phyloP scores from a whole-genome alignment of 805 yeast genomes.

The Yarrowia sp. region DNA sequence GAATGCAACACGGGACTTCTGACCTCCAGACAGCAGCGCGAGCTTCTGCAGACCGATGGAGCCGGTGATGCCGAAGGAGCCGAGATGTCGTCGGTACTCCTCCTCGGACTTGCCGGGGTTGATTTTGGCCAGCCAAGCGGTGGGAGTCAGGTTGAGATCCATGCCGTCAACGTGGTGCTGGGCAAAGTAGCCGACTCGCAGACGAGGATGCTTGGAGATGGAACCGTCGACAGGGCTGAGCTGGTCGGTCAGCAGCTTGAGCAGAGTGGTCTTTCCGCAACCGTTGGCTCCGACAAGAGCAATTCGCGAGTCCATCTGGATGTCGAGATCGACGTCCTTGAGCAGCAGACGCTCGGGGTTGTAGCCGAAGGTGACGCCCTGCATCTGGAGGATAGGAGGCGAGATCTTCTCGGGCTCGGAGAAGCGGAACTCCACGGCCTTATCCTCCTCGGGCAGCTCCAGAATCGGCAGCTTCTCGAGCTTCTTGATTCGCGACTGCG shows the following conservation, averaged over 20 bases:
- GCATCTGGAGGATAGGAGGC: constrained; percentile 89
- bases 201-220: constrained; percentile 75
- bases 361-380: constrained; percentile 85
- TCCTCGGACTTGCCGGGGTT: constrained; percentile 95
- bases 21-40: constrained; percentile 92
- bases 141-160: constrained; percentile 84
- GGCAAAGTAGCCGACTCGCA: constrained; percentile 94
- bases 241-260: constrained; percentile 80
- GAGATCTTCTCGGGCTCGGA: constrained; percentile 93
- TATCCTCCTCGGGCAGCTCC: constrained; percentile 94
- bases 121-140: constrained; percentile 85
- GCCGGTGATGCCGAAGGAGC: constrained; percentile 96
- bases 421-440: constrained; percentile 77
- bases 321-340: constrained; percentile 78
- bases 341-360: constrained; percentile 60
- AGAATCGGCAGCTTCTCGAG: constrained; percentile 89
- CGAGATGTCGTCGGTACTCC: constrained; percentile 94
- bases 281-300: constrained; percentile 99
- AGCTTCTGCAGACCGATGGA: constrained; percentile 88
- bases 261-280: constrained; percentile 95
- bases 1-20: constrained; percentile 96
- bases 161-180: constrained; percentile 98
- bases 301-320: constrained; percentile 90
- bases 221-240: constrained; percentile 73
- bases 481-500: constrained; percentile 96